Base-by-base conservation (phyloP, 495 filamentous ascomycete genomes). In the Parathielavia appendiculata region DNA sequence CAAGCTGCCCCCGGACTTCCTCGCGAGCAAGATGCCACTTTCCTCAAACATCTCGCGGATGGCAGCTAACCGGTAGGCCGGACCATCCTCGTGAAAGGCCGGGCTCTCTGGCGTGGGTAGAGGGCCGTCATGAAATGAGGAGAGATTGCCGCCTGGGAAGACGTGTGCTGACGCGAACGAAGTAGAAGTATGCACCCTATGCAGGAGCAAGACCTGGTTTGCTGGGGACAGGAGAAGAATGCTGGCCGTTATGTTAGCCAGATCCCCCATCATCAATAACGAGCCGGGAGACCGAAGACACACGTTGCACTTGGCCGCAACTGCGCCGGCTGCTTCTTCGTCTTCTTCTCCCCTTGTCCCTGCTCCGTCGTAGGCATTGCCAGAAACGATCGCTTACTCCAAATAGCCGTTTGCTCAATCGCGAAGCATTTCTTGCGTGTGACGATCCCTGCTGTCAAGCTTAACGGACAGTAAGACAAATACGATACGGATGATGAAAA, bases 41-140 rank as follows among this genome's bases (percentile, higher is more conserved):
- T 97, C 93, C 67, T 98, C 93, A 66, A 98, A 97, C 1, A 90
- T 88, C 74, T 97, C 92, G 4, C 92, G 79, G 53, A 97, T 83
- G 0, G 92, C 93, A 22, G 84, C 91, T 14, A 87, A 70, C 12
- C 91, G 76, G 63, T 96, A 96, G 8, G 79, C 78, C 17, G 73
- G 66, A 5, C 80, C 80, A 67, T 95, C 90, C 8, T 77, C 67
- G 68, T 95, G 89, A 13, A 84, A 67, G n/a, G 69, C 68, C 0
- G 65, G 60, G 38, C 71, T 66, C 7, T 77, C 74, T 0, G 76
- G 66, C 0, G 69, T 65, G 7, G 83, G 82, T 30, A 84, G 76
- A 0, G 71, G 59, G 9, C 86, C 89, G 57, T 96, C 90, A 57
- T 90, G 85, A 43, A 83, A 81, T 0, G 72, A 52, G 0, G 87